Conservation (phyloP, 768 basidiomycete species). For the Leccinum disarticulatum region DNA sequence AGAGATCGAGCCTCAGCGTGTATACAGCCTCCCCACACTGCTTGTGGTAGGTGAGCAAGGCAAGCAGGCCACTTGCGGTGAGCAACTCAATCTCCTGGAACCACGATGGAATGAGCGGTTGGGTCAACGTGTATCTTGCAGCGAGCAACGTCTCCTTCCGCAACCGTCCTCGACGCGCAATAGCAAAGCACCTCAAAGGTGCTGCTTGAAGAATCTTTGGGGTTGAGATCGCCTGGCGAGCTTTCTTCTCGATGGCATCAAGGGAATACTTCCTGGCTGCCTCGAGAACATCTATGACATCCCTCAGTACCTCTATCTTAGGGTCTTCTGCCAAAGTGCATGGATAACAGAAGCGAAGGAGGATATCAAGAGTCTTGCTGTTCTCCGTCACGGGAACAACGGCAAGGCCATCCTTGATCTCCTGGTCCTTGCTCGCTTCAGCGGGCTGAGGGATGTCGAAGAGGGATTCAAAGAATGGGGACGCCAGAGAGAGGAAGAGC, state of each 20-base stretch:
- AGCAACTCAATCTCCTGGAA: constrained; percentile 31
- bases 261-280: constrained; percentile 20
- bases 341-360: constrained; percentile 7
- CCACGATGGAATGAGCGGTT: constrained; percentile 25
- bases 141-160: constrained; percentile 27
- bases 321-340: constrained; percentile 26
- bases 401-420: constrained; percentile 9
- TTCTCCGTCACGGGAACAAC: constrained; percentile 19
- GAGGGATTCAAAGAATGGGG: constrained; percentile 34
- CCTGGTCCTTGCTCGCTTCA: constrained; percentile 8
- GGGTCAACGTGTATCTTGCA: constrained; percentile 28
- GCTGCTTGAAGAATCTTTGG: constrained; percentile 22
- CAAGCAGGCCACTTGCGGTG: constrained; percentile 25
- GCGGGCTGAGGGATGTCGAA: constrained; percentile 30
- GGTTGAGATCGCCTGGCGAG: constrained; percentile 17
- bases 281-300: constrained; percentile 7
- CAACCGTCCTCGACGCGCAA: constrained; percentile 24
- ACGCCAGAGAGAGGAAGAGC: neutral
- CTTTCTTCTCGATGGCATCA: constrained; percentile 14
- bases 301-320: constrained; percentile 10
- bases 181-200: constrained; percentile 32
- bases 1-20: neutral
- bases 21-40: constrained; percentile 16
- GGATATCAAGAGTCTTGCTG: constrained; percentile 14
- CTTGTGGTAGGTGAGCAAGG: constrained; percentile 23